Evolutionary conservation across 1,139 yeast genomes (phyloP), one percentile per base, ranked within the genome.

Genomic region (Hansenula sp.): DNA sequence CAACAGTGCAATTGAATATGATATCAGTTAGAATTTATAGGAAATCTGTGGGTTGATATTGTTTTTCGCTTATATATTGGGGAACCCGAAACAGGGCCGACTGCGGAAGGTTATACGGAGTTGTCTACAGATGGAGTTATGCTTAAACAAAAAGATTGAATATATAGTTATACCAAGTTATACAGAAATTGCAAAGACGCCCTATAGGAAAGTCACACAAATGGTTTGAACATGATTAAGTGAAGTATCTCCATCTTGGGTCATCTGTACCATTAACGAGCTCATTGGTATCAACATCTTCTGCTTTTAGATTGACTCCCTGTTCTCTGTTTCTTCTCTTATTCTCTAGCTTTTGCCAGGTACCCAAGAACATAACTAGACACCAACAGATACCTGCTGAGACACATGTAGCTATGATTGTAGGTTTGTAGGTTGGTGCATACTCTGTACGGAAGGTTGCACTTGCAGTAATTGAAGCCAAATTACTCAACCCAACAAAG

Each of bases 231-330:
- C n/a, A n/a, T n/a, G n/a, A n/a, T n/a, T 21, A 45, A 22, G 37
- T 45, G 29, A 30, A 45, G 29, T 33, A 45, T 36, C 49, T 45
- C 47, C 47, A 45, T 14, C 38, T 41, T 18, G 47, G 47, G 36
- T 45, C 49, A 20, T 36, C 32, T 16, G 27, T 19, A 11, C 46
- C 47, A 16, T 39, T 29, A 12, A 44, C 34, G n/a, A 34, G 21
- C 21, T 38, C 34, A 31, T 37, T 41, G 12, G 46, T 40, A 27
- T 44, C 47, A n/a, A 44, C 36, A 28, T 45, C 43, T 10, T 34
- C 47, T 11, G 44, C 34, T 10, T 28, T 17, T 17, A 44, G 11
- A 12, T 20, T 6, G 16, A 44, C 43, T 12, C 43, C 43, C 29
- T 45, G 49, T 19, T 20, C 40, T 20, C 18, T 29, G 34, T 45